These are phyloP conservation scores for Rosellinia necatrix DNA, from an alignment of 2,329 filamentous ascomycete genomes.

Conservation along the genomic window DNA sequence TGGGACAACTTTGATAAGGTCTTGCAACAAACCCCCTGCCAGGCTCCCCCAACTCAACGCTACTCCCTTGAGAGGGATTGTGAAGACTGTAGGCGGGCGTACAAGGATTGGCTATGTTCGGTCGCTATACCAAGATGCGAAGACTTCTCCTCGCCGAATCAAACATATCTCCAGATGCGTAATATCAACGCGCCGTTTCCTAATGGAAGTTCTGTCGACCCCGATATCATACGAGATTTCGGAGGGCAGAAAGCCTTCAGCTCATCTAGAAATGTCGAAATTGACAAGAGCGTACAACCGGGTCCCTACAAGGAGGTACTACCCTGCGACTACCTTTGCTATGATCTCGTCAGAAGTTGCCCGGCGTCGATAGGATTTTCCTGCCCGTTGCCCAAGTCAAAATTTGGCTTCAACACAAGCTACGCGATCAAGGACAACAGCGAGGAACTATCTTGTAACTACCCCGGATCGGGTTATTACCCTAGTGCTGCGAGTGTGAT, in stretches of 20 bases:
- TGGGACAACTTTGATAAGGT: constrained; percentile 82
- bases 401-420: constrained; percentile 50
- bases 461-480: constrained; percentile 62
- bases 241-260: constrained; percentile 49
- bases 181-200: constrained; percentile 74
- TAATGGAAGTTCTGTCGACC: constrained; percentile 63
- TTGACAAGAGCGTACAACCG: constrained; percentile 73
- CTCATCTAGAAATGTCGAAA: constrained; percentile 69
- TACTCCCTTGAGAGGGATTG: constrained; percentile 85
- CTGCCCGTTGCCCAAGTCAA: constrained; percentile 63
- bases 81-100: constrained; percentile 74
- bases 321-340: constrained; percentile 87
- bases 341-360: constrained; percentile 82
- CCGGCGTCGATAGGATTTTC: constrained; percentile 75
- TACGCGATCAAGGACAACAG: constrained; percentile 45
- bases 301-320: constrained; percentile 94
- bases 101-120: constrained; percentile 94
- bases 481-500: constrained; percentile 44
- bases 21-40: constrained; percentile 83
- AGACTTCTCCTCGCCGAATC: constrained; percentile 67
- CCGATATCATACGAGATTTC: constrained; percentile 38
- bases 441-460: constrained; percentile 58
- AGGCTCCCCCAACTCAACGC: constrained; percentile 70
- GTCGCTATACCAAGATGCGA: constrained; percentile 91
- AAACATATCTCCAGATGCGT: constrained; percentile 64